phyloP scores from a whole-genome alignment of 441 rosid genomes.

The Erodium trifolium region DNA sequence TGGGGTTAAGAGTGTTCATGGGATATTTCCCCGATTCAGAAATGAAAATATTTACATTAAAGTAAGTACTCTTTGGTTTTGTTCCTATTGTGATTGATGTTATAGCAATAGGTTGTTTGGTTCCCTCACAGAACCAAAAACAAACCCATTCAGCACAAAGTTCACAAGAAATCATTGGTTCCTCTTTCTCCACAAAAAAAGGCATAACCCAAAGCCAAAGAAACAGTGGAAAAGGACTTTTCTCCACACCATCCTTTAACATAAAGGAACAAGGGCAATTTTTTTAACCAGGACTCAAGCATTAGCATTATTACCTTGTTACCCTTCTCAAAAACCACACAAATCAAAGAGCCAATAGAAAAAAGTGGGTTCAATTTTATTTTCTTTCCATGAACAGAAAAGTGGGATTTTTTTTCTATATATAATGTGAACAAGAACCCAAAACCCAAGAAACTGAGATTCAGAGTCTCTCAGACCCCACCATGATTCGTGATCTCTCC shows the following conservation, averaged over 20 bases:
- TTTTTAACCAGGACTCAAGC: constrained; percentile 21
- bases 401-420: constrained; percentile 19
- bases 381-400: constrained; percentile 34
- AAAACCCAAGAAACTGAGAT: constrained; percentile 53
- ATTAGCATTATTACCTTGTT: constrained; percentile 11
- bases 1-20: constrained; percentile 13
- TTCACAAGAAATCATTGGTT: constrained; percentile 31
- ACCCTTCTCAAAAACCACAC: constrained; percentile 18
- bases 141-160: constrained; percentile 21
- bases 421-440: constrained; percentile 27
- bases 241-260: constrained; percentile 17
- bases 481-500: constrained; percentile 20
- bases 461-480: constrained; percentile 27
- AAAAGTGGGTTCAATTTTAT: constrained; percentile 18
- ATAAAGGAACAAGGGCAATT: constrained; percentile 2
- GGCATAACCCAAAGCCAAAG: constrained; percentile 24
- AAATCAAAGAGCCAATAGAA: constrained; percentile 6
- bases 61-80: constrained; percentile 14
- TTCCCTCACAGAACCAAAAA: constrained; percentile 27
- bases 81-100: constrained; percentile 21
- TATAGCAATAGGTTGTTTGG: constrained; percentile 16
- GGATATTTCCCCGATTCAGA: constrained; percentile 20
- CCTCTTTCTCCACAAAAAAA: constrained; percentile 34
- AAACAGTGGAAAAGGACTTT: constrained; percentile 19
- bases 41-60: constrained; percentile 17